Conservation (phyloP, 192 early-diverging fungal species). For the Mortierella claussenii region DNA sequence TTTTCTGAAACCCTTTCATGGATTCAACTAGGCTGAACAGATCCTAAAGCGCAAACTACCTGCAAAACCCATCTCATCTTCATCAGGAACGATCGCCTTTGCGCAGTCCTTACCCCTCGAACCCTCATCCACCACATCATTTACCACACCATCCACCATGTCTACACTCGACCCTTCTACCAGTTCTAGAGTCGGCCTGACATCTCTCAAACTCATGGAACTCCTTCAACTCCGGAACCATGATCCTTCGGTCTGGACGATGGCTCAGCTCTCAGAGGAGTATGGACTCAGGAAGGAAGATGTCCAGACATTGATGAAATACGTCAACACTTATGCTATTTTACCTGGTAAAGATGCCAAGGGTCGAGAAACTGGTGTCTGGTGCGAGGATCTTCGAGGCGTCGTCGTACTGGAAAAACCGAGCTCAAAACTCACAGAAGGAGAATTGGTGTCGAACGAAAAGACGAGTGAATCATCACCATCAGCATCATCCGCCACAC, state of each 20-base stretch:
- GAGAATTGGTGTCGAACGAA: too few relatives aligned
- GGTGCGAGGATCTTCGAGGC: conserved; percentile 47
- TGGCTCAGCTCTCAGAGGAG: conserved; percentile 19
- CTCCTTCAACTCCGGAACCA: conserved; percentile 42
- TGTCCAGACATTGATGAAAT: conserved; percentile 21
- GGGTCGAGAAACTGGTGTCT: conserved; percentile 39
- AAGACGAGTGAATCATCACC: too few relatives aligned
- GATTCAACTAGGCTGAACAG: conserved; percentile 36
- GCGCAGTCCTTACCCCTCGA: conserved; percentile 9
- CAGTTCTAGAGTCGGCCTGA: conserved; percentile 8
- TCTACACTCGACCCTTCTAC: not conserved
- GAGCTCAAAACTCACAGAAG: conserved; percentile 13
- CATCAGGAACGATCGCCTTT: not conserved
- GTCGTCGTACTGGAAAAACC: conserved; percentile 37
- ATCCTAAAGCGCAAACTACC: conserved; percentile 40
- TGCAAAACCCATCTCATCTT: conserved; percentile 13
- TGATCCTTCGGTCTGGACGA: conserved; percentile 44
- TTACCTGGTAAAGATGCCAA: conserved; percentile 47
- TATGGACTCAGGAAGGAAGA: conserved; percentile 30
- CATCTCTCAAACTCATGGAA: conserved; percentile 42
- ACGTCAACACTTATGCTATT: conserved; percentile 48
- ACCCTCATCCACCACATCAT: not conserved
- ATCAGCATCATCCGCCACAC: not conserved
- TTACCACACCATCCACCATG: not conserved
- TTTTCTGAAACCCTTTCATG: not conserved